Evolutionary conservation across 2,329 filamentous ascomycete species (phyloP).

Genomic region (Septoria linicola): DNA sequence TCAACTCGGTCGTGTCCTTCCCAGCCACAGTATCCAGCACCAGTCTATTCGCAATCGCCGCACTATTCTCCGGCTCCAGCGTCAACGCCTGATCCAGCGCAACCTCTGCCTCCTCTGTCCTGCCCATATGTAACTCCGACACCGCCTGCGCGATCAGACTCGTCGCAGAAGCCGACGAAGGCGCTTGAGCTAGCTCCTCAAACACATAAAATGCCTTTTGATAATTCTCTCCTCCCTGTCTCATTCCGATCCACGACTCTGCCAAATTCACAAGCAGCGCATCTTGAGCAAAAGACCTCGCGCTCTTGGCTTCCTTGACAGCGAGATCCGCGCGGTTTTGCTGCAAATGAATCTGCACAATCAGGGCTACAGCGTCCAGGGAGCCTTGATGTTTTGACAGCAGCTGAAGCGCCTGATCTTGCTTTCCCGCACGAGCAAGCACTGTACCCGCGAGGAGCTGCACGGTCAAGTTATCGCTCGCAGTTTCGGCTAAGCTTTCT

Average conservation of each 20-base stretch:
- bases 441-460: conserved; percentile 81
- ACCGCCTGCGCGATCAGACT: conserved; percentile 85
- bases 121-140: conserved; percentile 84
- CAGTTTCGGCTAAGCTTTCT: conserved; percentile 65
- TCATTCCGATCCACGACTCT: conserved; percentile 89
- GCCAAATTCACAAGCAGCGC: conserved; percentile 89
- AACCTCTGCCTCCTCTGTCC: conserved; percentile 82
- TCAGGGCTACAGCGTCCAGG: conserved; percentile 74
- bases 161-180: conserved; percentile 72
- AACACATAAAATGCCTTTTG: conserved; percentile 97
- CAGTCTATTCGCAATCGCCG: conserved; percentile 78
- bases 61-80: conserved; percentile 68
- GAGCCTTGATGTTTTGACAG: conserved; percentile 82
- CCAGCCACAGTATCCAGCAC: conserved; percentile 77
- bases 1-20: conserved; percentile 64
- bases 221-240: conserved; percentile 92
- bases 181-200: conserved; percentile 88
- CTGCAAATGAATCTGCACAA: conserved; percentile 86
- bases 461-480: conserved; percentile 72
- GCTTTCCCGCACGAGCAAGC: conserved; percentile 73
- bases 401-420: conserved; percentile 80
- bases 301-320: conserved; percentile 80
- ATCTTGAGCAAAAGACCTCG: conserved; percentile 92
- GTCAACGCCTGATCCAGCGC: conserved; percentile 77
- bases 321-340: conserved; percentile 92